A percentile compares a stretch with the other conserved stretches of the same genome.
phyloP scores from a whole-genome alignment of 169 alveolate species.

The Eimeria tenella region DNA sequence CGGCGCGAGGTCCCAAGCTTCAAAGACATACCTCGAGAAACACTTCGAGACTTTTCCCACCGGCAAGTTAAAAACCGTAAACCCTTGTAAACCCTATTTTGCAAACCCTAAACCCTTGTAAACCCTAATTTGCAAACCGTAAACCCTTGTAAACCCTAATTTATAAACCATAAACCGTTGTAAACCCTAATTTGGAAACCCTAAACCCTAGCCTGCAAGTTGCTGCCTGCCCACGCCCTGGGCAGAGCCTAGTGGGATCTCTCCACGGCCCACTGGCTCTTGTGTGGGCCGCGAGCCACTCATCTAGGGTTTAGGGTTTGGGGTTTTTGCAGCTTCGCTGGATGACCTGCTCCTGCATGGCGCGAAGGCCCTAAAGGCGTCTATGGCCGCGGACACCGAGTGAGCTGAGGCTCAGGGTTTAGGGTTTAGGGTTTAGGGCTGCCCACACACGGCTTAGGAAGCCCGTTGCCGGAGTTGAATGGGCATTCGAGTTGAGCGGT shows the following conservation, averaged over 20 bases:
- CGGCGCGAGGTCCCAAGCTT: conserved; percentile 98
- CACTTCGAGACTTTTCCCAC: conserved; percentile 91
- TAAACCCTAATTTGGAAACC: background rate
- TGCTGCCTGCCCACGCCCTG: background rate
- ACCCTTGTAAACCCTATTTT: background rate
- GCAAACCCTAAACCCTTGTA: conserved; percentile 86
- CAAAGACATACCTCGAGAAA: conserved; percentile 98
- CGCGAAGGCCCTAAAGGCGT: conserved; percentile 77
- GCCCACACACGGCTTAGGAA: too few species aligned
- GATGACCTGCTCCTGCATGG: conserved; percentile 79
- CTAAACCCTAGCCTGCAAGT: background rate
- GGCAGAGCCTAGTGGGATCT: background rate
- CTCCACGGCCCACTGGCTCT: too few species aligned
- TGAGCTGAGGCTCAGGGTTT: conserved; percentile 47
- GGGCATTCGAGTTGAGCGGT: background rate
- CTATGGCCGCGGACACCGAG: conserved; percentile 80
- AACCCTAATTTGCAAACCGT: conserved; percentile 80
- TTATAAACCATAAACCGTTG: background rate
- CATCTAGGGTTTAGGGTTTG: conserved; percentile 27
- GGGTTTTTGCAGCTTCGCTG: conserved; percentile 53
- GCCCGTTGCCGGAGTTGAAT: background rate
- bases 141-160: conserved; percentile 47
- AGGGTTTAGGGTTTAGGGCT: conserved; percentile 3
- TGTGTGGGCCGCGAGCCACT: background rate
- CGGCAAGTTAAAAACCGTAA: conserved; percentile 82